Conservation (phyloP, 768 basidiomycete genomes). For the Kwoniella bestiolae region DNA sequence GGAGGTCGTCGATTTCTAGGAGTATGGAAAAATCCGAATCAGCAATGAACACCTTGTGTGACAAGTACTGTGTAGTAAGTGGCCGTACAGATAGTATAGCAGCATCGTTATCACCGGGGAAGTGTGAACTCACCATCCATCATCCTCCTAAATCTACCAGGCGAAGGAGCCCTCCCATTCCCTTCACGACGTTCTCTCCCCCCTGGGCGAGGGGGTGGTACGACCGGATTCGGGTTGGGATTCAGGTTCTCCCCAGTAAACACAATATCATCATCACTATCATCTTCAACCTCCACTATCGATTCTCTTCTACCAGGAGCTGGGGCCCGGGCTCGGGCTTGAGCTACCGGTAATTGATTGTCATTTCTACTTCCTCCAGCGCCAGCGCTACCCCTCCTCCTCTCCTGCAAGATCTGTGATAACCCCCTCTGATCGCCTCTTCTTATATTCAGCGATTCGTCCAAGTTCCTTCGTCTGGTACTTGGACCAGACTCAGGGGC, state of each 20-base stretch:
- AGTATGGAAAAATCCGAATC: not conserved
- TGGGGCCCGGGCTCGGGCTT: too few species aligned
- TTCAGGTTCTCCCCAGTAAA: conserved; percentile 16
- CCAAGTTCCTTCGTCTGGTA: not conserved
- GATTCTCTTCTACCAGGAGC: conserved; percentile 2
- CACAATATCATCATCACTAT: conserved; percentile 24
- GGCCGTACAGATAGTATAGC: not conserved
- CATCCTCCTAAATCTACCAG: conserved; percentile 12
- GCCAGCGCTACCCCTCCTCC: not conserved
- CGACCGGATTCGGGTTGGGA: conserved; percentile 3
- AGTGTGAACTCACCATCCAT: conserved; percentile 19
- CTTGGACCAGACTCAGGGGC: too few species aligned
- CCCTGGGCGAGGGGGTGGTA: too few species aligned
- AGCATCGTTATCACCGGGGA: not conserved
- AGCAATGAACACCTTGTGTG: not conserved
- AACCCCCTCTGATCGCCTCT: conserved; percentile 14
- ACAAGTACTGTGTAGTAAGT: too few species aligned
- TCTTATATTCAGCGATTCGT: conserved; percentile 2
- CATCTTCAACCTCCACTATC: conserved; percentile 17
- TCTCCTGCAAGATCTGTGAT: conserved; percentile 5
- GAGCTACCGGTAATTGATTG: not conserved
- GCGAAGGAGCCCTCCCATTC: not conserved
- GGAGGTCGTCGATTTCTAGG: conserved; percentile 16
- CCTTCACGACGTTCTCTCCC: too few species aligned
- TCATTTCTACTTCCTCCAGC: not conserved